Conservation (phyloP, 805 yeast genomes). For the Metschnikowia peoriensis region DNA sequence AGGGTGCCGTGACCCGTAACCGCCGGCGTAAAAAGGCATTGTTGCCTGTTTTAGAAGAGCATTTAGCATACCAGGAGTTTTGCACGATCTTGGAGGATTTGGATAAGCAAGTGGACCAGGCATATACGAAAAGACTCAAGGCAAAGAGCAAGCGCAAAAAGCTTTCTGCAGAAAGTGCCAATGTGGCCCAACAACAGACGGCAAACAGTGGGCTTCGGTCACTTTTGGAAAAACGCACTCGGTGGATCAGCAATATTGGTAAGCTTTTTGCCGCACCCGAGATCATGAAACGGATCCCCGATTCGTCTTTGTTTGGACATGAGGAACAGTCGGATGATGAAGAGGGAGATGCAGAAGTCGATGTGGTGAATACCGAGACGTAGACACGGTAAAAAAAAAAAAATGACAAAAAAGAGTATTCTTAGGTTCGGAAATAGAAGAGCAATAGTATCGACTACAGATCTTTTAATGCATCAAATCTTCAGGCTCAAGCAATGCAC, state of each 20-base stretch:
- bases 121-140: conserved; percentile 78
- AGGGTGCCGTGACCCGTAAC: conserved; percentile 59
- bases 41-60: conserved; percentile 76
- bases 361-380: conserved; percentile 18
- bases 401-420: not conserved
- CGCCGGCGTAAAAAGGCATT: conserved; percentile 62
- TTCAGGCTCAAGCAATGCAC: too few relatives aligned
- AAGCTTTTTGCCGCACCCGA: conserved; percentile 69
- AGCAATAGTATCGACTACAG: too few relatives aligned
- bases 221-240: conserved; percentile 75
- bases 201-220: conserved; percentile 77
- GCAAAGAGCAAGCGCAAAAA: conserved; percentile 68
- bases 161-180: conserved; percentile 23
- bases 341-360: conserved; percentile 31
- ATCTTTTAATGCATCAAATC: too few relatives aligned
- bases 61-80: conserved; percentile 93
- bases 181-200: conserved; percentile 56
- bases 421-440: too few relatives aligned
- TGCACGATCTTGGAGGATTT: conserved; percentile 85
- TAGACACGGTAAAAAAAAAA: not conserved
- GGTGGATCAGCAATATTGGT: conserved; percentile 91
- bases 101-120: conserved; percentile 96
- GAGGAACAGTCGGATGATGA: conserved; percentile 33
- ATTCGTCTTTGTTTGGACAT: conserved; percentile 51
- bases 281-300: conserved; percentile 75